Evolutionary conservation across 1,139 yeast species (phyloP), one percentile per base, ranked within the genome.

Genomic region (Blastobotrys elegans): DNA sequence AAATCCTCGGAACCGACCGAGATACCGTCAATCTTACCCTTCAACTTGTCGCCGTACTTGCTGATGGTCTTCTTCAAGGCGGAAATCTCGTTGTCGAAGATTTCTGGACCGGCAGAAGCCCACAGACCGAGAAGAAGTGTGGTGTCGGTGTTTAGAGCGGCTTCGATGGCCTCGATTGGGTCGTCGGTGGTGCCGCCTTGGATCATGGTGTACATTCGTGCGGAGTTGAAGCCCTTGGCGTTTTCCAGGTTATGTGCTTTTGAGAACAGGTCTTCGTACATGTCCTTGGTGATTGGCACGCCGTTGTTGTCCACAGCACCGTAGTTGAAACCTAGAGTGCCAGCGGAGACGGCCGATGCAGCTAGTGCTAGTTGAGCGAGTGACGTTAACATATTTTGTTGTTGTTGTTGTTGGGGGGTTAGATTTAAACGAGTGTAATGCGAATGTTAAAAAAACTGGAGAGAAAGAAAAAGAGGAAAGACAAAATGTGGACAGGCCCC

Each of bases 1-100:
- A 88, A 75, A 55, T 95, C 92, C 75, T 88, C 96, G 29, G 95
- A 85, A 59, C 96, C 96, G 56, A 88, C 96, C 47, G 85, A 73
- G 71, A 88, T 75, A 40, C 82, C 84, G 61, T 82, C 79, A 63
- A 87, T 76, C 54, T 51, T 43, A 44, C 56, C 57, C 17, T 40
- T 40, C 22, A 56, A 43, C 45, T 48, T 39, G 43, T 44, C 43
- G 43, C 57, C 57, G 43, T 60, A 53, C 14, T 54, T 45, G 31
- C 41, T 29, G 39, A 64, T 56, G 52, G 64, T 62, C 40, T 49
- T 43, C 51, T 49, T 46, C 37, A 63, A 54, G 24, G 67, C 67
- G 42, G 52, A 50, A 53, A 63, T 51, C 54, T 64, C 67, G 35
- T 62, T 59, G 49, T 52, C 47, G 53, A 61, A 64, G 53, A 55